Evolutionary conservation across 208 protist species (phyloP), one percentile per base, ranked within the genome.

Genomic region (Crithidia expoeki): DNA sequence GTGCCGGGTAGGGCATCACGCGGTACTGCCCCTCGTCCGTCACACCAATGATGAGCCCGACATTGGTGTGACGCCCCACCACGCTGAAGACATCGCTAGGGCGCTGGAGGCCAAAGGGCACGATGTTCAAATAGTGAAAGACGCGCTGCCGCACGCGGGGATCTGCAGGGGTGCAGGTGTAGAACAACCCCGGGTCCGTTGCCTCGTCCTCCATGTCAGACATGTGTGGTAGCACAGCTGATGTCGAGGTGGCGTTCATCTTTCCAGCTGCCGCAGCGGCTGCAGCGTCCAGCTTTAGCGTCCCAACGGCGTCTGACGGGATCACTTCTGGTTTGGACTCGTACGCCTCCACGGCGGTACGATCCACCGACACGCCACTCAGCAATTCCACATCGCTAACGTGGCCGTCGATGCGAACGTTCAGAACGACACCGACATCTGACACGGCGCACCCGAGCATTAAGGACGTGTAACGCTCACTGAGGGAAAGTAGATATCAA

Each of bases 51-150:
- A 90, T 68, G 4, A 91, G 58, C 14, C 86, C 89, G 4, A 74
- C 36, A 51, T 81, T 86, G 2, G 86, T 90, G 66, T 92, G 89
- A 4, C 84, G 76, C 3, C 86, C 89, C 16, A 85, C 46, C 0
- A 84, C 73, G 19, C 67, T 36, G 74, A 90, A 94, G 7, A 94
- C 74, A 4, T 68, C 66, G 3, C 73, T 79, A 14, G 78, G 73
- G 34, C 60, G 71, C 25, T 78, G 70, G 4, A 94, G 64, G 12
- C 84, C 84, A 44, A 83, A 89, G 16, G 86, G 84, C 2, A 91
- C 57, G n/a, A 92, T 71, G 55, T 89, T 83, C 72, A 86, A 77
- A 40, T 69, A 64, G 61, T 89, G 79, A 60, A 92, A 92, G 12
- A 74, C 53, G 16, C 52, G 69, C 72, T 89, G 79, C 12, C 57